These are phyloP conservation scores for Wickerhamomyces pijperi DNA, from an alignment of 805 yeast species.

Conservation along the genomic window DNA sequence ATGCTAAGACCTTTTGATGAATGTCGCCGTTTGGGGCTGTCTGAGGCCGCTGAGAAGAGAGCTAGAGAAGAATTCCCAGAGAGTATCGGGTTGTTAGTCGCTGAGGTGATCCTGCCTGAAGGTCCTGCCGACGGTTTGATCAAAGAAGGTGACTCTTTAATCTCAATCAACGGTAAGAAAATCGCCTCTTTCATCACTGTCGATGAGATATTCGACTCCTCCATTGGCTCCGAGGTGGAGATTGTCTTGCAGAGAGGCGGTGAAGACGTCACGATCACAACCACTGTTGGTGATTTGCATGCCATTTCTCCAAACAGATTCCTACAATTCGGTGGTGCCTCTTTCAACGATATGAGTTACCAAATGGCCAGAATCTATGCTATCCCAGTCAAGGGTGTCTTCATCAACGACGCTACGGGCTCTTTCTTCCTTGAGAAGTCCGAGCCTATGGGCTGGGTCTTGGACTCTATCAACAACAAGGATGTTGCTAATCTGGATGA, in stretches of 20 bases:
- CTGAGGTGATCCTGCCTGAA: constrained; percentile 68
- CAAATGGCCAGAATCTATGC: constrained; percentile 82
- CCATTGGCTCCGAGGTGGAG: constrained; percentile 47
- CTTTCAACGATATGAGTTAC: constrained; percentile 76
- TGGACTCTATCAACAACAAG: constrained; percentile 66
- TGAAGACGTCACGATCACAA: constrained; percentile 33
- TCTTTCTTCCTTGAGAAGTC: constrained; percentile 52
- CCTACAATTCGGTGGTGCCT: constrained; percentile 77
- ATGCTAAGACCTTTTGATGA: constrained; percentile 77
- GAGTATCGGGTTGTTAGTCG: constrained; percentile 72
- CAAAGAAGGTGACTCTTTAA: constrained; percentile 77
- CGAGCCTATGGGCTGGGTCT: constrained; percentile 68
- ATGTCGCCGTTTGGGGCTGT: constrained; percentile 78
- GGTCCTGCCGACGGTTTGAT: constrained; percentile 73
- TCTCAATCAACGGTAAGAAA: constrained; percentile 55
- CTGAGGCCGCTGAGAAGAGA: constrained; percentile 56
- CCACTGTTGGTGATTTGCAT: constrained; percentile 67
- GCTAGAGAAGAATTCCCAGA: constrained; percentile 65
- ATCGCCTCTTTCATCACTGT: constrained; percentile 66
- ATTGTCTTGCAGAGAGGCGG: constrained; percentile 71
- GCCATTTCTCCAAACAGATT: constrained; percentile 72
- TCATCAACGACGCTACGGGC: constrained; percentile 65
- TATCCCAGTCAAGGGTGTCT: constrained; percentile 79
- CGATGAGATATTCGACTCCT: constrained; percentile 72
- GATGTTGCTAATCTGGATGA: constrained; percentile 67